Evolutionary conservation across 208 protist species (phyloP).

Genomic region (Trypanosomatidae sp.): DNA sequence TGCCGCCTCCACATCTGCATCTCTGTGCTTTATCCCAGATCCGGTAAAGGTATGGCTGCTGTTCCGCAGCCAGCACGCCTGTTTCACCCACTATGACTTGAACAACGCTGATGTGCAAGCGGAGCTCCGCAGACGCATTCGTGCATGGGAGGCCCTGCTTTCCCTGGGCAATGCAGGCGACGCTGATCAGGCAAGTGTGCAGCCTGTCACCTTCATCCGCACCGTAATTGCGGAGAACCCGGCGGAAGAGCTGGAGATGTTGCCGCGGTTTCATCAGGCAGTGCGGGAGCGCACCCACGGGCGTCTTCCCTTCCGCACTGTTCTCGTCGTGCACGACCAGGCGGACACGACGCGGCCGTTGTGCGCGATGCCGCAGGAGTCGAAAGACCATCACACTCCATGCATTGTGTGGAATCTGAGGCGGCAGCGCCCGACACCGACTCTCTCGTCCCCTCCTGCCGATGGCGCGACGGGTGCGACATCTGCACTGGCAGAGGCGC

Average conservation of each 20-base stretch:
- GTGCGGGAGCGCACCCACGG: slow-evolving; percentile 43
- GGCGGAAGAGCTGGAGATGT: slow-evolving; percentile 53
- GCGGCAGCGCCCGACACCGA: slow-evolving; percentile 8
- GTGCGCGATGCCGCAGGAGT: slow-evolving; percentile 33
- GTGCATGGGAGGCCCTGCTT: slow-evolving; percentile 42
- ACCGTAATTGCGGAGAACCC: slow-evolving; percentile 70
- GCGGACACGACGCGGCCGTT: slow-evolving; percentile 49
- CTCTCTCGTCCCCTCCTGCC: neutral
- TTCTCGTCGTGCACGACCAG: slow-evolving; percentile 77
- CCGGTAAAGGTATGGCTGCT: slow-evolving; percentile 70
- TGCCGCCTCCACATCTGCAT: neutral
- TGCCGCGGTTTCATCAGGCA: slow-evolving; percentile 54
- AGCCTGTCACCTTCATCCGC: slow-evolving; percentile 72
- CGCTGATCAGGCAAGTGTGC: neutral
- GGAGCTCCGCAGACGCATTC: slow-evolving; percentile 54
- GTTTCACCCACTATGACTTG: slow-evolving; percentile 85
- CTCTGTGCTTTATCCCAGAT: slow-evolving; percentile 46
- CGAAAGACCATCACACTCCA: slow-evolving; percentile 10
- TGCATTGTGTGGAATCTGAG: slow-evolving; percentile 61
- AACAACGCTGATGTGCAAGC: slow-evolving; percentile 46
- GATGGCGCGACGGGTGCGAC: neutral
- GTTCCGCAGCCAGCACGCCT: slow-evolving; percentile 78
- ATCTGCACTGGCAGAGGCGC: neutral
- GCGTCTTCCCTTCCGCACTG: slow-evolving; percentile 60
- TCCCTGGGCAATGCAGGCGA: neutral